phyloP scores from a whole-genome alignment of 129 eudicot species.

The Silybum marianum region DNA sequence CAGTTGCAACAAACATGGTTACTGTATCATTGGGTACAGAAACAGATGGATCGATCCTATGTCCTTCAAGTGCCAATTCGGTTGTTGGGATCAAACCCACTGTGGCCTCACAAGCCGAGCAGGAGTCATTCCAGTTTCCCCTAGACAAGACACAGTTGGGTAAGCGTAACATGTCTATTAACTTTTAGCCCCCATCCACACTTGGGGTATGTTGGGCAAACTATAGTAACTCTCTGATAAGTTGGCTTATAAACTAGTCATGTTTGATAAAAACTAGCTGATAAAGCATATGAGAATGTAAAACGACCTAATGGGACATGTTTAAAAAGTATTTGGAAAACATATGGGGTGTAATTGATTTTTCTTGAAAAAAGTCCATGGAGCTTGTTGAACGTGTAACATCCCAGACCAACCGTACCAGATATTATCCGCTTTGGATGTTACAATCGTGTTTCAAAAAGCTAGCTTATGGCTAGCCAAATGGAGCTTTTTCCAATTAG shows the following conservation, averaged over 20 bases:
- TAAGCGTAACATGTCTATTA: conserved; percentile 8
- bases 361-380: not conserved
- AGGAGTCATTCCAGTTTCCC: conserved; percentile 64
- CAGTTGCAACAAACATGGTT: conserved; percentile 75
- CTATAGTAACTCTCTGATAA: not conserved
- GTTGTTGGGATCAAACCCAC: conserved; percentile 78
- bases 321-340: not conserved
- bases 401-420: too few species aligned
- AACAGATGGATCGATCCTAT: conserved; percentile 70
- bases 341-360: not conserved
- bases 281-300: too few species aligned
- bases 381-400: not conserved
- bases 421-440: too few species aligned
- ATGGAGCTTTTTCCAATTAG: not conserved
- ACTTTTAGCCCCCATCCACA: not conserved
- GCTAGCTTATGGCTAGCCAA: not conserved
- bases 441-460: too few species aligned
- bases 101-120: conserved; percentile 75
- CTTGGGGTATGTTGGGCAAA: not conserved
- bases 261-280: too few species aligned
- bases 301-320: not conserved
- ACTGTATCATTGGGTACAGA: conserved; percentile 78
- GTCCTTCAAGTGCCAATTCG: conserved; percentile 55
- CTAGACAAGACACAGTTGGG: conserved; percentile 84
- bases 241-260: too few species aligned